These are phyloP conservation scores for Panicum virgatum DNA, from an alignment of 202 grass and related monocot genomes.

Conservation along the genomic window DNA sequence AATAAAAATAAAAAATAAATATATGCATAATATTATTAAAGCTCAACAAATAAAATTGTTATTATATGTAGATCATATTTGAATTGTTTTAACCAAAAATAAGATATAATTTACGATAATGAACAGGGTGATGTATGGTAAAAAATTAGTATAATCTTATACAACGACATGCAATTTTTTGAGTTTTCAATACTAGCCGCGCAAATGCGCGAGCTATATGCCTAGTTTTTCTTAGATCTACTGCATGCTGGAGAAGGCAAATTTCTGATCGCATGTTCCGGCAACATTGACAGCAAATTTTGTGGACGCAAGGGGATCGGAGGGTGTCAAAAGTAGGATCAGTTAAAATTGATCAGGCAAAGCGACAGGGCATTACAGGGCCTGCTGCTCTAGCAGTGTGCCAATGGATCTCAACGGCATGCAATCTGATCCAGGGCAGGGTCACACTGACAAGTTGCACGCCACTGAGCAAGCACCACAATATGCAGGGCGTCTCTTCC, in stretches of 20 bases:
- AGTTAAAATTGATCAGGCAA: slow-evolving; percentile 1
- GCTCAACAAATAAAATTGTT: too few species aligned
- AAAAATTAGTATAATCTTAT: too few species aligned
- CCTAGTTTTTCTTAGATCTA: not conserved
- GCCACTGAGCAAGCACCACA: slow-evolving; percentile 13
- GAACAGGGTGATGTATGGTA: too few species aligned
- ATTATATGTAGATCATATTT: too few species aligned
- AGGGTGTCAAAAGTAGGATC: not conserved
- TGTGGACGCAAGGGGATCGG: not conserved
- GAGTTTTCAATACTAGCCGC: too few species aligned
- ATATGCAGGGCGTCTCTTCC: not conserved
- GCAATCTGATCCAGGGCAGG: slow-evolving; percentile 21
- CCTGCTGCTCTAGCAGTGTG: not conserved
- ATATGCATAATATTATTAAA: too few species aligned
- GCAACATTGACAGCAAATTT: not conserved
- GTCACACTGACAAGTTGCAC: slow-evolving; percentile 11
- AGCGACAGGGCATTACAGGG: not conserved
- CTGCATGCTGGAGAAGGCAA: not conserved
- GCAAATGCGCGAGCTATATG: too few species aligned
- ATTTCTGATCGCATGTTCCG: not conserved
- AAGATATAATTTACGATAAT: too few species aligned
- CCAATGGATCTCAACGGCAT: slow-evolving; percentile 6
- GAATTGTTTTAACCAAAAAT: too few species aligned
- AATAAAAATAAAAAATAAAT: too few species aligned
- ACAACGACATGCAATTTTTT: too few species aligned